phyloP scores from a whole-genome alignment of 768 basidiomycete genomes.

The Naganishia vaughanmartiniae region DNA sequence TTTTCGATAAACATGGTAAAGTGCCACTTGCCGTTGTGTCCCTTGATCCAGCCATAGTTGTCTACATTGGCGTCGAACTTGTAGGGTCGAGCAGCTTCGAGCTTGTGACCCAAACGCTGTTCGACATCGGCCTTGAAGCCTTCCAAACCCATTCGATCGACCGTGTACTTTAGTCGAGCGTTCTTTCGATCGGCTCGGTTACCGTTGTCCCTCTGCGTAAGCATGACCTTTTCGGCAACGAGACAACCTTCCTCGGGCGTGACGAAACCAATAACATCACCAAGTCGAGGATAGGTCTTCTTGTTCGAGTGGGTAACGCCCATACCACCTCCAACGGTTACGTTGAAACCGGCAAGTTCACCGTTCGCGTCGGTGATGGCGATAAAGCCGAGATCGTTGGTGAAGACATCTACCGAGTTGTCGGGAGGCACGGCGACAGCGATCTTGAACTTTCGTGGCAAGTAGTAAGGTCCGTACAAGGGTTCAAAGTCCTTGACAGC shows the following conservation, averaged over 20 bases:
- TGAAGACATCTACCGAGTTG: conserved; percentile 93
- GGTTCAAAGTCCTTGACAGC: conserved; percentile 93
- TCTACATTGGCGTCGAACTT: conserved; percentile 85
- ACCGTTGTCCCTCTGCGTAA: conserved; percentile 91
- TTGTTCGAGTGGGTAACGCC: conserved; percentile 99
- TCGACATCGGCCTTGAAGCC: conserved; percentile 87
- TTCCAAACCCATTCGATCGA: conserved; percentile 89
- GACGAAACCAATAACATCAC: conserved; percentile 87
- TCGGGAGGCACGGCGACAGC: conserved; percentile 93
- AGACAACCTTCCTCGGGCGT: conserved; percentile 76
- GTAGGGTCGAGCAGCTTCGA: conserved; percentile 72
- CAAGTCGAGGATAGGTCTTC: conserved; percentile 92
- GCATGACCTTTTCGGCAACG: conserved; percentile 89
- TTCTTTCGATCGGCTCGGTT: conserved; percentile 72
- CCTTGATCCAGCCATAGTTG: conserved; percentile 88
- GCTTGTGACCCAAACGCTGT: conserved; percentile 72
- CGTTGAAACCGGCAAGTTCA: conserved; percentile 86
- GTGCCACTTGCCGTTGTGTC: conserved; percentile 82
- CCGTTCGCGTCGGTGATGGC: conserved; percentile 77
- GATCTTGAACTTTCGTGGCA: conserved; percentile 96
- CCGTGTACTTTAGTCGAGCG: conserved; percentile 85
- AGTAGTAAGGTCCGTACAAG: conserved; percentile 94
- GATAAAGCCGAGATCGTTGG: conserved; percentile 88
- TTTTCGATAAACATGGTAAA: conserved; percentile 96
- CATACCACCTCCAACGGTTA: conserved; percentile 93